A percentile compares a stretch with the other conserved stretches of the same genome.
These are phyloP conservation scores for Scutellaria baicalensis DNA, from an alignment of 257 asterid species.

Conservation along the genomic window DNA sequence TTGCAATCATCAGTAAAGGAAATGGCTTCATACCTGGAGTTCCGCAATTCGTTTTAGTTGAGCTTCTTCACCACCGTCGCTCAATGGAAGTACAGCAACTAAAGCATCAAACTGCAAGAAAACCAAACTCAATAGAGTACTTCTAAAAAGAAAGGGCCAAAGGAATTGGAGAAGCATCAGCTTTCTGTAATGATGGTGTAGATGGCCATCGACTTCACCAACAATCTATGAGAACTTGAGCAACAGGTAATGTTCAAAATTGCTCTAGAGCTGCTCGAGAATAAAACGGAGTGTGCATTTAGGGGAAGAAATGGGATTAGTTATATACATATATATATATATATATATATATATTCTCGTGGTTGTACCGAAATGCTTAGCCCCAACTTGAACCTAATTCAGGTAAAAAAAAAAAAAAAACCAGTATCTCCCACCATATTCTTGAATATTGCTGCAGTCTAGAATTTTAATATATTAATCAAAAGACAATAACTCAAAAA, in stretches of 20 bases:
- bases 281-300: not conserved
- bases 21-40: slow-evolving; percentile 52
- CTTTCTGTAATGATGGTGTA: not conserved
- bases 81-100: slow-evolving; percentile 84
- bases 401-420: too few relatives aligned
- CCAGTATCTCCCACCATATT: too few relatives aligned
- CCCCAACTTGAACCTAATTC: not conserved
- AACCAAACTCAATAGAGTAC: not conserved
- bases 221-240: not conserved
- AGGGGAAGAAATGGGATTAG: not conserved
- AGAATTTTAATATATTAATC: not conserved
- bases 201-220: not conserved
- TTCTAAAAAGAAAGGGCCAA: not conserved
- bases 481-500: not conserved
- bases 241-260: not conserved
- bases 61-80: slow-evolving; percentile 92
- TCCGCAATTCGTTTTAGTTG: slow-evolving; percentile 74
- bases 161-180: slow-evolving; percentile 1
- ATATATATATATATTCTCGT: not conserved
- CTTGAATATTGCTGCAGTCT: not conserved
- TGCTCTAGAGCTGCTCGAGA: not conserved
- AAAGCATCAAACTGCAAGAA: slow-evolving; percentile 65
- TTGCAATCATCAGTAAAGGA: not conserved
- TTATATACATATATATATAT: not conserved
- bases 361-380: not conserved